Base-by-base conservation (phyloP, 768 basidiomycete species). In the Sutorius australiensis region DNA sequence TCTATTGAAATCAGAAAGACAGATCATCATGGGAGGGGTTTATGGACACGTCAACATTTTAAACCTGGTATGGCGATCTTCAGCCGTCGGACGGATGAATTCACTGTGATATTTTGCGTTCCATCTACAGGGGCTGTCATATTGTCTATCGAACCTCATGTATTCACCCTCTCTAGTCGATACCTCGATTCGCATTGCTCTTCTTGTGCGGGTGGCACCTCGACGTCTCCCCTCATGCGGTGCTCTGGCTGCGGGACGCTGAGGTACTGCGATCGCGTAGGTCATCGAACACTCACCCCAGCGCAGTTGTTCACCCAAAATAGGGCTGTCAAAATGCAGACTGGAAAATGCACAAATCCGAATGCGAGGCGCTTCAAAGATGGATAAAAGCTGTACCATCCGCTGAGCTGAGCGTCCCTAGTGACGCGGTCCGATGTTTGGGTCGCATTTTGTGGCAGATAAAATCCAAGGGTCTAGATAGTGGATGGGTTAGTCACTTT, bases 381-480 rank as follows among this genome's bases (percentile, higher is more conserved):
- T 86, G 84, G 87, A 73, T 73, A 1, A 66, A 75, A 28, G 61
- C 73, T 14, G 80, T 81, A 6, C 77, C 80, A 2, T 79, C 79
- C 3, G 53, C 68, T 12, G 75, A 77, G 10, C 55, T 76, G 5
- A 55, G 77, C 5, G 61, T 86, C 16, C 91, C 93, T 0, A 83
- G 78, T 31, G 93, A 95, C 53, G 89, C 87, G 1, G 77, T 95
- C 10, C 73, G 95, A 46, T 87, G 85, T 57, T 71, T 98, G 13
- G 92, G 81, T 0, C 80, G 92, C 38, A 75, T 95, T 16, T 61
- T 92, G 28, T 90, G 87, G 86, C 72, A 62, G 27, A 79, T 75
- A 48, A 77, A 80, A 65, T 81, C 80, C 54, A 71, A 78, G 34
- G 83, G 86, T 3, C 64, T 67, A 11, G 69, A 72, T 14, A 82